Evolutionary conservation across 768 basidiomycete species (phyloP).

Genomic region (Tulasnella sp.): DNA sequence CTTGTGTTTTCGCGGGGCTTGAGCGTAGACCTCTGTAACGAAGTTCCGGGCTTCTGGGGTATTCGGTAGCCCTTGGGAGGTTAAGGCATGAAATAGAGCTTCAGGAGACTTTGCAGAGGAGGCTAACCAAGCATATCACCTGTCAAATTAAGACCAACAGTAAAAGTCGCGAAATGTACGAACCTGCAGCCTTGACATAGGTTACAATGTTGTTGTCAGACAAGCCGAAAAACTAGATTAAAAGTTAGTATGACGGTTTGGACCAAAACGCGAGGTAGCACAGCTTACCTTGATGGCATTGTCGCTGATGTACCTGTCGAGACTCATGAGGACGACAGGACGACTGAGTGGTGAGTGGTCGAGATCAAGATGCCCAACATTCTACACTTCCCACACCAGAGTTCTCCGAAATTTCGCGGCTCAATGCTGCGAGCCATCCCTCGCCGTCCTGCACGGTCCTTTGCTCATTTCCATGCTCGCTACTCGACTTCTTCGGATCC

Average conservation of each 20-base stretch:
- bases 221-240: slow-evolving; percentile 66
- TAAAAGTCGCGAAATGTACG: slow-evolving; percentile 17
- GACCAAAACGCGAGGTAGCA: neutral
- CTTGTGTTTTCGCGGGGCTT: slow-evolving; percentile 68
- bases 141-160: neutral
- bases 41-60: slow-evolving; percentile 73
- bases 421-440: slow-evolving; percentile 2
- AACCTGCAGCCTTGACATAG: slow-evolving; percentile 79
- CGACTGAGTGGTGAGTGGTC: neutral
- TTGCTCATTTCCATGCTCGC: neutral
- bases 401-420: neutral
- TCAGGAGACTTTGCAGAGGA: slow-evolving; percentile 73
- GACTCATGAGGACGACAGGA: slow-evolving; percentile 7
- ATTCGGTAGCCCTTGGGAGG: slow-evolving; percentile 68
- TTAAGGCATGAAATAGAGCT: slow-evolving; percentile 62
- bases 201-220: slow-evolving; percentile 76
- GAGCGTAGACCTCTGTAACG: slow-evolving; percentile 60
- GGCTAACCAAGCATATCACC: slow-evolving; percentile 32
- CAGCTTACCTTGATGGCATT: slow-evolving; percentile 25
- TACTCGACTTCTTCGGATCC: neutral
- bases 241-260: neutral
- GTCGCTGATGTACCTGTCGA: slow-evolving; percentile 25
- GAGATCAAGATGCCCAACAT: slow-evolving; percentile 6
- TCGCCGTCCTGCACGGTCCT: neutral
- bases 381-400: slow-evolving; percentile 5